These are phyloP conservation scores for Aspergillus versicolor DNA, from an alignment of 2,329 filamentous ascomycete species.

Conservation along the genomic window DNA sequence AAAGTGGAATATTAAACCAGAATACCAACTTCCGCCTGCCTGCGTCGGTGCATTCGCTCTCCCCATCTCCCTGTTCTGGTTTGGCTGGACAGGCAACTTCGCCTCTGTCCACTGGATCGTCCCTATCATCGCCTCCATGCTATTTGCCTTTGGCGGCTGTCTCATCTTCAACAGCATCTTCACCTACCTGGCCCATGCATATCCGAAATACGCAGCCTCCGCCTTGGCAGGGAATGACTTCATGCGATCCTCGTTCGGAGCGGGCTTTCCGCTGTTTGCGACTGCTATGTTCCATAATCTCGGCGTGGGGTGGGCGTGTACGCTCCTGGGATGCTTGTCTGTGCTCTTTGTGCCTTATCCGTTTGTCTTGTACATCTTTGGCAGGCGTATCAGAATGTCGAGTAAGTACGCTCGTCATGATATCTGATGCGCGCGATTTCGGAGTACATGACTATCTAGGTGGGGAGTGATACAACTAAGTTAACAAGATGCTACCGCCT, in stretches of 20 bases:
- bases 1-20: slow-evolving; percentile 23
- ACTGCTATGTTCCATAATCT: slow-evolving; percentile 32
- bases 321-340: slow-evolving; percentile 31
- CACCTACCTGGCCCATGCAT: slow-evolving; percentile 63
- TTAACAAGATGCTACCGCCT: no score
- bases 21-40: slow-evolving; percentile 60
- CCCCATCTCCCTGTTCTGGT: slow-evolving; percentile 67
- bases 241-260: slow-evolving; percentile 59
- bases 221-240: slow-evolving; percentile 73
- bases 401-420: slow-evolving; percentile 4
- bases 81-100: slow-evolving; percentile 64
- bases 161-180: slow-evolving; percentile 71
- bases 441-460: no score
- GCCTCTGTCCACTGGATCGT: slow-evolving; percentile 63
- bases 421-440: neutral
- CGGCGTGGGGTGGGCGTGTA: slow-evolving; percentile 31
- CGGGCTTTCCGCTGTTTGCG: slow-evolving; percentile 31
- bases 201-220: slow-evolving; percentile 50
- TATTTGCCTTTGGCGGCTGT: slow-evolving; percentile 70
- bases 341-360: slow-evolving; percentile 30
- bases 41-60: slow-evolving; percentile 59
- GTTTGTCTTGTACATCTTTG: slow-evolving; percentile 17
- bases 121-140: slow-evolving; percentile 61
- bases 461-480: no score
- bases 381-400: slow-evolving; percentile 10